Evolutionary conservation across 345 rosid species (phyloP), one percentile per base, ranked within the genome.

Genomic region (Pistacia atlantica): DNA sequence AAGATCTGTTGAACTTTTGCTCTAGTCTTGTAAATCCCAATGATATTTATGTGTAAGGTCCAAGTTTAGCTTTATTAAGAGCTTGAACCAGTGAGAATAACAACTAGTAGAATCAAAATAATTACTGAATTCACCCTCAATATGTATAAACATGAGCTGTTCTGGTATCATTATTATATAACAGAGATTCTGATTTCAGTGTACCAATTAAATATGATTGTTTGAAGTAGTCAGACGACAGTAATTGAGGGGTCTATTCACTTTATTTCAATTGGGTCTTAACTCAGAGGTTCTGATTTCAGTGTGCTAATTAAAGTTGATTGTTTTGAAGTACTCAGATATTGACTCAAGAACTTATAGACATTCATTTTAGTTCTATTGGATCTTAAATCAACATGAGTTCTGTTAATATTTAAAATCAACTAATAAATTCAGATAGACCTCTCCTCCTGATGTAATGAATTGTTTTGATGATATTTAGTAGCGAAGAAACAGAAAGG

Each of bases 401-500:
- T 5, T 42, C 46, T 42, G 46, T 42, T 42, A 5, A 38, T 37
- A 65, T 22, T 0, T 65, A 12, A 8, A 1, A 18, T 65, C 14
- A 65, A n/a, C 45, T 22, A 42, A 38, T 42, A 9, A 25, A 9
- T 65, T 65, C 52, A 9, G 69, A 18, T 65, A 18, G 51, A 65
- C 20, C 11, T 65, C 8, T 3, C 1, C 16, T 7, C 5, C 2
- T n/a, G 3, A 1, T 10, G 10, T 48, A 35, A 8, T 4, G 16
- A 65, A 42, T 65, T 65, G 28, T n/a, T 37, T 65, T 42, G 46
- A 65, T 38, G n/a, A 65, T n/a, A 17, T 65, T 42, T 42, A 42
- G 28, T 10, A 12, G 22, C 51, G 0, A 28, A n/a, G 52, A 42
- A 1, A 45, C 28, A 3, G 69, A 65, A 37, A 65, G 9, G 38